Conservation (phyloP, 2,329 filamentous ascomycete genomes). For the Xylariaceae sp. region DNA sequence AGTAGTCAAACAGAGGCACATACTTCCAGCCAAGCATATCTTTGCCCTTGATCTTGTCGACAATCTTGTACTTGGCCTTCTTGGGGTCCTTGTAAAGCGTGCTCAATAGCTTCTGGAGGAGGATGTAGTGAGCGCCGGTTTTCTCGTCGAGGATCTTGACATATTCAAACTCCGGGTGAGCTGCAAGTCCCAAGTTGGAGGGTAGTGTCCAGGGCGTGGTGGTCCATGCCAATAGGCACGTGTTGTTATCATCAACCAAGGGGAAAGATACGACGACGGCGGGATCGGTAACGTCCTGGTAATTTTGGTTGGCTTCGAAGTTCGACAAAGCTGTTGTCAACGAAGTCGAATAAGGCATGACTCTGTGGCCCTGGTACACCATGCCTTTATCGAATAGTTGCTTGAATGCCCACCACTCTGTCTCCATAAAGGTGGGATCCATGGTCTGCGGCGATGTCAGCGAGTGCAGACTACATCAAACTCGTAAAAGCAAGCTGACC, state of each 20-base stretch:
- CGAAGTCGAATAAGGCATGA: constrained; percentile 93
- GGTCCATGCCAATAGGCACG: constrained; percentile 79
- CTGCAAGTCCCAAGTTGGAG: constrained; percentile 72
- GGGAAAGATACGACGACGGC: constrained; percentile 87
- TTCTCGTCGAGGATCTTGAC: constrained; percentile 80
- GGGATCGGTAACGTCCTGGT: constrained; percentile 88
- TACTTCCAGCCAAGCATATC: constrained; percentile 89
- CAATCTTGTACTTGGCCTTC: constrained; percentile 85
- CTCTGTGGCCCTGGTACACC: constrained; percentile 85
- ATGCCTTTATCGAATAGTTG: constrained; percentile 83
- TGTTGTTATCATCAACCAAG: constrained; percentile 70
- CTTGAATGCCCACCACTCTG: constrained; percentile 96
- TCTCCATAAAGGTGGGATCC: constrained; percentile 94
- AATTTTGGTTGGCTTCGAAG: constrained; percentile 92
- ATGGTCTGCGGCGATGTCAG: constrained; percentile 59
- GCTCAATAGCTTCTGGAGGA: constrained; percentile 74
- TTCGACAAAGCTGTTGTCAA: constrained; percentile 87
- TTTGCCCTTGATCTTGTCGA: constrained; percentile 75
- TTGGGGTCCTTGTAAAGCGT: constrained; percentile 93
- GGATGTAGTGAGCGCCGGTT: constrained; percentile 77
- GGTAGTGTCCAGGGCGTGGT: constrained; percentile 85
- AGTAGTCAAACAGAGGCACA: constrained; percentile 84
- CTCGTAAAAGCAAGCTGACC: constrained; percentile 36
- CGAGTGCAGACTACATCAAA: constrained; percentile 10
- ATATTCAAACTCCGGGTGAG: constrained; percentile 80